These are phyloP conservation scores for Coemansia sp. DNA, from an alignment of 192 early-diverging fungal genomes.

Conservation along the genomic window DNA sequence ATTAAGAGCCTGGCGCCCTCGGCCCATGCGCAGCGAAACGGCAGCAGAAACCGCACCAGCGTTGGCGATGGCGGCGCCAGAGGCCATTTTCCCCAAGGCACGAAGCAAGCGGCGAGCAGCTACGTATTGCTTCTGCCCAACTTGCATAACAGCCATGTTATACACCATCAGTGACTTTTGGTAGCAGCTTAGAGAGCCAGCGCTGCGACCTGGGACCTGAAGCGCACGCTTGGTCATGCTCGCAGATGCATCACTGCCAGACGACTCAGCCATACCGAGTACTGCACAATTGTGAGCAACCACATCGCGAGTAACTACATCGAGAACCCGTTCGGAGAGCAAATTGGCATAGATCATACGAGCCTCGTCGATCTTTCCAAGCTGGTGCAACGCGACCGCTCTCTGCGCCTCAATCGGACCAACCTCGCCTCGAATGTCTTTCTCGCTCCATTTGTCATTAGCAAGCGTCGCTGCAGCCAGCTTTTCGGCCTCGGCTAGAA, in stretches of 20 bases:
- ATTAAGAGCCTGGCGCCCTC: constrained; percentile 23
- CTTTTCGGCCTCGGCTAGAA: constrained; percentile 22
- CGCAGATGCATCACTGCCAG: neutral
- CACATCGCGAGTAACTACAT: constrained; percentile 24
- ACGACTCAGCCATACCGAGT: neutral
- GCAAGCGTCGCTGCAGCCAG: constrained; percentile 25
- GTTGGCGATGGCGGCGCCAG: constrained; percentile 6
- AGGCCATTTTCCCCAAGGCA: constrained; percentile 16
- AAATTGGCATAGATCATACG: constrained; percentile 20
- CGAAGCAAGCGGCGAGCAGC: constrained; percentile 34
- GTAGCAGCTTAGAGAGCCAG: constrained; percentile 21
- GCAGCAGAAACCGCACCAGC: constrained; percentile 34
- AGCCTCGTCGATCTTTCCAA: constrained; percentile 19
- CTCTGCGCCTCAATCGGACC: constrained; percentile 42
- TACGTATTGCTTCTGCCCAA: constrained; percentile 25
- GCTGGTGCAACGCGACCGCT: constrained; percentile 36
- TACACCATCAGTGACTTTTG: constrained; percentile 43
- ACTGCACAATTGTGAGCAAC: constrained; percentile 34
- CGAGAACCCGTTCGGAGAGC: constrained; percentile 15
- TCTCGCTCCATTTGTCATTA: constrained; percentile 22
- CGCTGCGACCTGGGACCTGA: constrained; percentile 25
- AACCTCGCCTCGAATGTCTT: constrained; percentile 41
- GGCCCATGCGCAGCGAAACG: constrained; percentile 25
- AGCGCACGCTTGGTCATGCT: constrained; percentile 29
- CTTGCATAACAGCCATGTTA: constrained; percentile 46